Conservation (phyloP, 1,284 basidiomycete genomes). For the Puccinia horiana region DNA sequence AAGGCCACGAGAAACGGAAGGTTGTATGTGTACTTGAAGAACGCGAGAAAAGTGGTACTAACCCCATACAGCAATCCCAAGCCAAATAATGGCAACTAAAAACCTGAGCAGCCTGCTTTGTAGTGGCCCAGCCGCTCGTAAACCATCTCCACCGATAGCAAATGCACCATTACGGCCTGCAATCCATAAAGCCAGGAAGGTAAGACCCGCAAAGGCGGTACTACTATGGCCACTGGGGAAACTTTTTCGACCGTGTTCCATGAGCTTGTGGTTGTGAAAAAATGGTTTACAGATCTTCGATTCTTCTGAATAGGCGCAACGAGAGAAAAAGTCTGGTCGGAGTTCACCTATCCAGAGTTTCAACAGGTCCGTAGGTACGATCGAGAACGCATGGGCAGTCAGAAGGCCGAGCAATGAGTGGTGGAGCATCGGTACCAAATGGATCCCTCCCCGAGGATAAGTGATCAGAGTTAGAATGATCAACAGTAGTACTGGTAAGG, state of each 20-base stretch:
- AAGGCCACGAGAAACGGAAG: background rate
- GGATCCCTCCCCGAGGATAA: slow-evolving; percentile 38
- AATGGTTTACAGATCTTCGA: slow-evolving; percentile 39
- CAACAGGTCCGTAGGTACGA: slow-evolving; percentile 28
- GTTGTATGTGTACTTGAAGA: background rate
- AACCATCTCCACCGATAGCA: slow-evolving; percentile 36
- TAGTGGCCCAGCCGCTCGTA: slow-evolving; percentile 40
- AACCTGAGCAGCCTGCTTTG: slow-evolving; percentile 44
- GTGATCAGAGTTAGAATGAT: slow-evolving; percentile 40
- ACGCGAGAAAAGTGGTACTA: background rate
- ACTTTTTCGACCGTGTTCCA: slow-evolving; percentile 47
- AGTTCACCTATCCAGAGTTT: slow-evolving; percentile 43
- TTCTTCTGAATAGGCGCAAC: slow-evolving; percentile 40
- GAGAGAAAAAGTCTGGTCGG: slow-evolving; percentile 47
- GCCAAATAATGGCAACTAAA: slow-evolving; percentile 40
- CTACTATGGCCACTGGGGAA: slow-evolving; percentile 47
- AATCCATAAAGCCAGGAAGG: slow-evolving; percentile 43
- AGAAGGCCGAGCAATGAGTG: slow-evolving; percentile 45
- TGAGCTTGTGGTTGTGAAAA: slow-evolving; percentile 32
- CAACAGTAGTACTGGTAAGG: slow-evolving; percentile 34
- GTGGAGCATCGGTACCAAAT: slow-evolving; percentile 43
- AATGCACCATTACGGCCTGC: slow-evolving; percentile 47
- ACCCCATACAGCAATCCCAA: slow-evolving; percentile 43
- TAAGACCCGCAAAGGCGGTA: slow-evolving; percentile 40
- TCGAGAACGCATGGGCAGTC: slow-evolving; percentile 34